phyloP scores from a whole-genome alignment of 176 grass and related monocot genomes.

The Oropetium thomaeum region DNA sequence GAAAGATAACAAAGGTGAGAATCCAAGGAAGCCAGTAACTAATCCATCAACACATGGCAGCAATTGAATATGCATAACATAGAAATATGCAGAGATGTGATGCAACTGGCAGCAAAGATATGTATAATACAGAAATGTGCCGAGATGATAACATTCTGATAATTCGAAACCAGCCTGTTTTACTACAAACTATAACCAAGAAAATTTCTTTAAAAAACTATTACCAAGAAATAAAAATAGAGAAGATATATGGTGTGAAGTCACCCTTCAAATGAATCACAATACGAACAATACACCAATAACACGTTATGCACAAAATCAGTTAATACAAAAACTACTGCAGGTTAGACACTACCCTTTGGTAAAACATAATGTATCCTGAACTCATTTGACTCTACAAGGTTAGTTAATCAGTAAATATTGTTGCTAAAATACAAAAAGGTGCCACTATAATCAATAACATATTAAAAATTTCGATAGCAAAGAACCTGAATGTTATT shows the following conservation, averaged over 20 bases:
- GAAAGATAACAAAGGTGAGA: not conserved
- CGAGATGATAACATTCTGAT: not conserved
- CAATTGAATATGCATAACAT: not conserved
- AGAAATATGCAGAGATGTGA: not conserved
- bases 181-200: not conserved
- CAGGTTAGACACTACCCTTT: constrained; percentile 4
- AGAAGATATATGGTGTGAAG: not conserved
- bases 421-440: not conserved
- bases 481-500: not conserved
- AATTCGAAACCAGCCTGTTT: constrained; percentile 9
- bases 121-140: not conserved
- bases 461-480: not conserved
- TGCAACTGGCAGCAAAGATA: too few relatives aligned
- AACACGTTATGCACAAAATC: not conserved
- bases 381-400: not conserved
- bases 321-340: not conserved
- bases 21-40: not conserved
- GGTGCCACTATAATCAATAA: not conserved
- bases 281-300: not conserved
- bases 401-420: not conserved
- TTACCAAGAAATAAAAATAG: not conserved
- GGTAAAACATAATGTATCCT: not conserved
- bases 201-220: too few relatives aligned
- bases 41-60: not conserved
- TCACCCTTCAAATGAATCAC: not conserved